A percentile compares a stretch with the other conserved stretches of the same genome.
Conservation (phyloP, 2,329 filamentous ascomycete genomes). For the Tolypocladium endophyticum region DNA sequence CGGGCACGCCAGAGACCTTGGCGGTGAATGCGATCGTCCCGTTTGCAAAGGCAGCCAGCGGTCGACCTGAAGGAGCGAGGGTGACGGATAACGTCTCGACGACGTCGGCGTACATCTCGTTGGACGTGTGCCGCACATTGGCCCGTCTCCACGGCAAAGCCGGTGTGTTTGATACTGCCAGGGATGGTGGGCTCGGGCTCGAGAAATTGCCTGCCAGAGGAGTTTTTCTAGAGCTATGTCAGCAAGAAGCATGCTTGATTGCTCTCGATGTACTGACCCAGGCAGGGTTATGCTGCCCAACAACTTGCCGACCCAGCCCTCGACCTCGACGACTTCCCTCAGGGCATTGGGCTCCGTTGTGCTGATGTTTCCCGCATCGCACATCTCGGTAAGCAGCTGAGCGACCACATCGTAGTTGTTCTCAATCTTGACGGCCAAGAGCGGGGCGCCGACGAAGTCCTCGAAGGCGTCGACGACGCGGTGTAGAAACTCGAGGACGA, state of each 20-base stretch:
- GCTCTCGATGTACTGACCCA: slow-evolving; percentile 35
- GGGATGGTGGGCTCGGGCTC: slow-evolving; percentile 26
- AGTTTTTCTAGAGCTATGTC: slow-evolving; percentile 23
- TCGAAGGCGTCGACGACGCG: slow-evolving; percentile 86
- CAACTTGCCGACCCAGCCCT: slow-evolving; percentile 80
- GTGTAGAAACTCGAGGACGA: slow-evolving; percentile 90
- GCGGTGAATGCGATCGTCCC: slow-evolving; percentile 91
- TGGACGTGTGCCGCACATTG: slow-evolving; percentile 91
- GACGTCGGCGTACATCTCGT: slow-evolving; percentile 93
- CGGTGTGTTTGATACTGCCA: slow-evolving; percentile 35
- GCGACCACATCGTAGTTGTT: slow-evolving; percentile 86
- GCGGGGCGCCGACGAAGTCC: slow-evolving; percentile 82
- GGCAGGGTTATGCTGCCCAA: slow-evolving; percentile 80
- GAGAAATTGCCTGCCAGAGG: slow-evolving; percentile 26
- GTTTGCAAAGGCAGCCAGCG: slow-evolving; percentile 76
- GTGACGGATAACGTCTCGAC: slow-evolving; percentile 84
- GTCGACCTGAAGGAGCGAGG: slow-evolving; percentile 79
- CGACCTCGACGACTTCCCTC: slow-evolving; percentile 83
- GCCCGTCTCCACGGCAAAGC: slow-evolving; percentile 78
- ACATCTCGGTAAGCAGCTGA: slow-evolving; percentile 91
- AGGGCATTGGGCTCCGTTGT: slow-evolving; percentile 92
- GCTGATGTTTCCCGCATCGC: slow-evolving; percentile 79
- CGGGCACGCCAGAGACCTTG: slow-evolving; percentile 89
- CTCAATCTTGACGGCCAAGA: slow-evolving; percentile 80
- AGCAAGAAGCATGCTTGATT: neutral